phyloP scores from a whole-genome alignment of 176 grass and related monocot genomes.

The Eleusine coracana region DNA sequence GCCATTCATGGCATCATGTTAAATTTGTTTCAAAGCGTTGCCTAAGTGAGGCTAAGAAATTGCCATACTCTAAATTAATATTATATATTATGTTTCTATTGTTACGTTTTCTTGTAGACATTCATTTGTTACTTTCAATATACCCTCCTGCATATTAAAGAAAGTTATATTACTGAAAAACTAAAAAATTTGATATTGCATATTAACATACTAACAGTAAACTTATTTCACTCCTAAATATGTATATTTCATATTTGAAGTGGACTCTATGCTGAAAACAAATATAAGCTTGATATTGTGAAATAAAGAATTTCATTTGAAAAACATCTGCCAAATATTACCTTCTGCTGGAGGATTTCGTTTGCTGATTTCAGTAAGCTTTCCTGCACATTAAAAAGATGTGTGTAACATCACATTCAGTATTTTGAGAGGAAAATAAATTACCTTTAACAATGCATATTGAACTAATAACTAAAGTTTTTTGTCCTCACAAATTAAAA shows the following conservation, averaged over 20 bases:
- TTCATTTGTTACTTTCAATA: constrained; percentile 46
- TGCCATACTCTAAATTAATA: not conserved
- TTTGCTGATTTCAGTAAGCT: constrained; percentile 23
- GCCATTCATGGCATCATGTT: not conserved
- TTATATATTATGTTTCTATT: not conserved
- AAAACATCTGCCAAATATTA: not conserved
- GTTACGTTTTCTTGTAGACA: constrained; percentile 47
- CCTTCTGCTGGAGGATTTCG: constrained; percentile 21
- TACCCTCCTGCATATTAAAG: constrained; percentile 32
- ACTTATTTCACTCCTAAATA: not conserved
- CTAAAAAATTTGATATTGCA: not conserved
- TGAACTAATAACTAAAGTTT: not conserved
- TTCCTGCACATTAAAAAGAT: constrained; percentile 19
- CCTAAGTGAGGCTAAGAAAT: not conserved
- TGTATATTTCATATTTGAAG: not conserved
- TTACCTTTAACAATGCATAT: not conserved
- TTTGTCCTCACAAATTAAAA: not conserved
- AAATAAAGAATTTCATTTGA: not conserved
- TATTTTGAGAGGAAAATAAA: not conserved
- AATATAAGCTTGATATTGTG: not conserved
- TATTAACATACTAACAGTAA: constrained; percentile 1
- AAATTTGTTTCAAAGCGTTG: not conserved
- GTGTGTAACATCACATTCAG: not conserved
- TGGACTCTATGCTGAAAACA: not conserved
- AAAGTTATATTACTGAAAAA: not conserved